Evolutionary conservation across 306 rosid genomes (phyloP).

Genomic region (Argentina anserina): DNA sequence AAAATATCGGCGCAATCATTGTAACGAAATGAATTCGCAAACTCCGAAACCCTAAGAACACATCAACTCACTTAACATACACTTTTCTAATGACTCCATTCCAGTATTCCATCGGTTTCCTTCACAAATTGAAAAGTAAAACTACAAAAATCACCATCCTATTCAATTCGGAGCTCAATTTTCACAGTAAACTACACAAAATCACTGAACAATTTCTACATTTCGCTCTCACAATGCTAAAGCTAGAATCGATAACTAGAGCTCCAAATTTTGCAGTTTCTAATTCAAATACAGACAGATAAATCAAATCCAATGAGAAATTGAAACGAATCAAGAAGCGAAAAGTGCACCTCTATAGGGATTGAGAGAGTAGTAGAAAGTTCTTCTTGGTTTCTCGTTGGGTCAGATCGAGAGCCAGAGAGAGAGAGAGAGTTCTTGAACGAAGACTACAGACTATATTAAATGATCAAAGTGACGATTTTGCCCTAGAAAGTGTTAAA

Average conservation of each 20-base stretch:
- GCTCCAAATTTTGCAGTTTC: background rate
- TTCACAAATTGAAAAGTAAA: background rate
- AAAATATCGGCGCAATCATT: background rate
- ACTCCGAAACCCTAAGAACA: background rate
- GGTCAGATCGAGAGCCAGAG: slow-evolving; percentile 19
- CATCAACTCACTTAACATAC: background rate
- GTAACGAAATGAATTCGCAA: background rate
- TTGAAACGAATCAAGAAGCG: background rate
- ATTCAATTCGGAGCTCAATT: slow-evolving; percentile 11
- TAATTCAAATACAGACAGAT: background rate
- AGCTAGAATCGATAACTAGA: background rate
- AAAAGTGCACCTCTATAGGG: slow-evolving; percentile 25
- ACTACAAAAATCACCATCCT: background rate
- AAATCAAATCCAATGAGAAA: background rate
- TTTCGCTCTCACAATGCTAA: background rate
- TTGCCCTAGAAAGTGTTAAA: background rate
- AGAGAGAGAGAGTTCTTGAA: background rate
- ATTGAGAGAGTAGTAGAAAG: slow-evolving; percentile 10
- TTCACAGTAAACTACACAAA: background rate
- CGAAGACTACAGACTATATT: slow-evolving; percentile 26
- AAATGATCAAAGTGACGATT: background rate
- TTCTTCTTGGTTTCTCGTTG: slow-evolving; percentile 8
- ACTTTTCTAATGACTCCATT: background rate
- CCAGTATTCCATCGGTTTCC: background rate
- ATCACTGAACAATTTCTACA: background rate